Evolutionary conservation across 1,284 basidiomycete species (phyloP).

Genomic region (Volvariella surrecta): DNA sequence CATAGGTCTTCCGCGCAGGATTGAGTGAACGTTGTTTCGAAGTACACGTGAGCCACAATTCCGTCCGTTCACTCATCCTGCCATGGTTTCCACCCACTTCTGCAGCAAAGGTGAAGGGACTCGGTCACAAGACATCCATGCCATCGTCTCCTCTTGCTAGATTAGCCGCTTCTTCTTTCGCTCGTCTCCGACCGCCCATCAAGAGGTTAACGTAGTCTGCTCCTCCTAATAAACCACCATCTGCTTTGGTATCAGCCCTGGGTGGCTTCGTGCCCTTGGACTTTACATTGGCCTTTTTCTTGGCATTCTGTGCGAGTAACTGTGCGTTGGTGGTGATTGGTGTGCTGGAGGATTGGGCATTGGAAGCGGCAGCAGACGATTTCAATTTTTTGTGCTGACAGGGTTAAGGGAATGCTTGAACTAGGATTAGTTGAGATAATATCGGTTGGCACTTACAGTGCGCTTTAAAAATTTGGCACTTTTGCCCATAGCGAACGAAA

Average conservation of each 20-base stretch:
- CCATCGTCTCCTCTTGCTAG: constrained; percentile 23
- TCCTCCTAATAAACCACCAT: constrained; percentile 50
- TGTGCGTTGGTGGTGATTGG: constrained; percentile 13
- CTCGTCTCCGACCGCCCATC: constrained; percentile 61
- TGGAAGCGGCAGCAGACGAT: constrained; percentile 15
- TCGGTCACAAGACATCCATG: not conserved
- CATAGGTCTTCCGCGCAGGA: too few relatives aligned
- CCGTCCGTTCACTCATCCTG: too few relatives aligned
- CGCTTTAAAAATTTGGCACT: constrained; percentile 43
- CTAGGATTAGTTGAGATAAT: too few relatives aligned
- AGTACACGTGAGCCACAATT: too few relatives aligned
- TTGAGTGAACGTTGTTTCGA: too few relatives aligned
- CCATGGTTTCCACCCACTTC: too few relatives aligned
- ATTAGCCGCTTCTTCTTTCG: constrained; percentile 54
- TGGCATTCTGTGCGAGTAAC: constrained; percentile 23
- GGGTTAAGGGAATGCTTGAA: not conserved
- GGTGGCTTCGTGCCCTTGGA: constrained; percentile 30
- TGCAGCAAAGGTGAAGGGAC: too few relatives aligned
- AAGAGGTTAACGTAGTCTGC: constrained; percentile 69
- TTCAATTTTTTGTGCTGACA: constrained; percentile 25
- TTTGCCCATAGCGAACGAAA: constrained; percentile 29
- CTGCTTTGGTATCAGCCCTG: constrained; percentile 18
- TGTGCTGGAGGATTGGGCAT: constrained; percentile 7
- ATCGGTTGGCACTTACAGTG: constrained; percentile 21
- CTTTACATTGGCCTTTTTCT: constrained; percentile 42